Percentiles rank a stretch among this genome's conserved stretches.
Conservation (phyloP, 768 basidiomycete species). For the Sutorius australiensis region DNA sequence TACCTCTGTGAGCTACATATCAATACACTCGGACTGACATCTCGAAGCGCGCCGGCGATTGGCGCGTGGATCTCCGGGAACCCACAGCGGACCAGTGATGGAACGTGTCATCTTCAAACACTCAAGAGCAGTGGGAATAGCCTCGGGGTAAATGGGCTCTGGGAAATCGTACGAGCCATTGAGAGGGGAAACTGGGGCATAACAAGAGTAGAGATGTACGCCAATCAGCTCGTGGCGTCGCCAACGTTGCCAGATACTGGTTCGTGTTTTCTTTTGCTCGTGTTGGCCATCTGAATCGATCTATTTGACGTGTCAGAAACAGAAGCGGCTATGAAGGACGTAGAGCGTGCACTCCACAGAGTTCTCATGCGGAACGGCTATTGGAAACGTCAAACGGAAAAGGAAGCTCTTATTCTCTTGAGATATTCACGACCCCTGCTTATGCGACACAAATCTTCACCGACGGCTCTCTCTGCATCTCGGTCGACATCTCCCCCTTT, state of each 20-base stretch:
- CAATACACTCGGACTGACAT: slow-evolving; percentile 45
- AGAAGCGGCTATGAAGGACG: slow-evolving; percentile 33
- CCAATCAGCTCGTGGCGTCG: slow-evolving; percentile 35
- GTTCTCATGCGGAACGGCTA: slow-evolving; percentile 47
- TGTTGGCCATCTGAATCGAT: slow-evolving; percentile 17
- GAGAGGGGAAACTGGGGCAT: slow-evolving; percentile 49
- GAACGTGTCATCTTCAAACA: slow-evolving; percentile 40
- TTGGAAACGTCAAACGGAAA: slow-evolving; percentile 42
- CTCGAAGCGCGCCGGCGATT: slow-evolving; percentile 41
- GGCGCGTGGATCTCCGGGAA: slow-evolving; percentile 46
- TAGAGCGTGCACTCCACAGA: slow-evolving; percentile 31
- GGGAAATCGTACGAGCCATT: slow-evolving; percentile 46
- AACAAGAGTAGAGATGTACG: slow-evolving; percentile 45
- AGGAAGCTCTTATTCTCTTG: slow-evolving; percentile 49
- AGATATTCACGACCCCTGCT: slow-evolving; percentile 47
- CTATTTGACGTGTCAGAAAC: slow-evolving; percentile 15
- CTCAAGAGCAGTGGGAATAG: slow-evolving; percentile 58
- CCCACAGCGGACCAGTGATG: slow-evolving; percentile 5
- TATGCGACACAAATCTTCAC: slow-evolving; percentile 27
- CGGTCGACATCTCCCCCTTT: slow-evolving; percentile 13
- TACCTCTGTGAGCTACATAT: slow-evolving; percentile 52
- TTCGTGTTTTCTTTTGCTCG: background rate
- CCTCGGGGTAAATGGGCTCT: slow-evolving; percentile 46
- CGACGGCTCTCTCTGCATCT: slow-evolving; percentile 11
- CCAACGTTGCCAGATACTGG: slow-evolving; percentile 4